Evolutionary conservation across 768 basidiomycete species (phyloP).

Genomic region (Hortiboletus campestris): DNA sequence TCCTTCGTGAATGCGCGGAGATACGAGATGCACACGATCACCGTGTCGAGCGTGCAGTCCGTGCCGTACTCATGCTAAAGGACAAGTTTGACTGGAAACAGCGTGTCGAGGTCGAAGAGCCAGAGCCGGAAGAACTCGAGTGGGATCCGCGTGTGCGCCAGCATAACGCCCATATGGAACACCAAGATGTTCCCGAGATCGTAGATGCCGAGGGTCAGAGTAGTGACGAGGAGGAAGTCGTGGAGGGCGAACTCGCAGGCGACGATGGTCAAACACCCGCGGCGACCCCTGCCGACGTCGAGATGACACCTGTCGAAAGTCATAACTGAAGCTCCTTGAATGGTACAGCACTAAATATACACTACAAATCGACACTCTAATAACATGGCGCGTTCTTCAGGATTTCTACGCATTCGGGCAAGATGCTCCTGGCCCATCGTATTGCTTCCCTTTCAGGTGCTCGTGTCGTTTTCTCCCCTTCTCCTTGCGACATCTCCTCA

Average conservation of each 20-base stretch:
- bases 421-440: conserved; percentile 40
- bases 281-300: conserved; percentile 21
- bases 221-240: conserved; percentile 38
- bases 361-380: conserved; percentile 8
- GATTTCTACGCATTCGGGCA: conserved; percentile 39
- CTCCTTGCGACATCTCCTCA: conserved; percentile 31
- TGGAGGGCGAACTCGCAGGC: conserved; percentile 34
- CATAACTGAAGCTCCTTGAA: background rate
- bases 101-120: conserved; percentile 74
- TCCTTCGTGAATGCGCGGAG: conserved; percentile 61
- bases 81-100: conserved; percentile 84
- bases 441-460: conserved; percentile 22
- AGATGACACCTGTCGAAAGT: conserved; percentile 15
- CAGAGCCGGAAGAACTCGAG: conserved; percentile 75
- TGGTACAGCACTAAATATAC: background rate
- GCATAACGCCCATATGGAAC: conserved; percentile 6
- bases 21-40: conserved; percentile 71
- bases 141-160: conserved; percentile 56
- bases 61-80: conserved; percentile 72
- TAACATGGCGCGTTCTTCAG: conserved; percentile 44
- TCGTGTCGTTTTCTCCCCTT: conserved; percentile 22
- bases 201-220: conserved; percentile 34
- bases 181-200: conserved; percentile 14
- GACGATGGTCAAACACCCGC: conserved; percentile 29
- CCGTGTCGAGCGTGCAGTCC: conserved; percentile 73